phyloP scores from a whole-genome alignment of 306 rosid genomes.

The Pterocarpus macrocarpus region DNA sequence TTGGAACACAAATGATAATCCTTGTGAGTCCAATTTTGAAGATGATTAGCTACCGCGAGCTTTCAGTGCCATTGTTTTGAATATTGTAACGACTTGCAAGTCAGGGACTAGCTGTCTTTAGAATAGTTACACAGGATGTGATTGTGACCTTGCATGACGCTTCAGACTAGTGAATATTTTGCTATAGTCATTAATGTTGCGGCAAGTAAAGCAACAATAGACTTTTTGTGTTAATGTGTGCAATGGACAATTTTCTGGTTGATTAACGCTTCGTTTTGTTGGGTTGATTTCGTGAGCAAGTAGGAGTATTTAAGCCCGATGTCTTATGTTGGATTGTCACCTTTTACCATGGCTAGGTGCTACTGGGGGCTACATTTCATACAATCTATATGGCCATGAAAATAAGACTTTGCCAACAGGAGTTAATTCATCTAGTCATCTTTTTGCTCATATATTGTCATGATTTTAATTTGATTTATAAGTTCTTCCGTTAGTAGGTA shows the following conservation, averaged over 20 bases:
- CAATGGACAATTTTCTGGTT: not conserved
- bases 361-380: not conserved
- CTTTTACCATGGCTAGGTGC: not conserved
- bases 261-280: not conserved
- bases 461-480: no score
- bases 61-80: not conserved
- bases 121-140: not conserved
- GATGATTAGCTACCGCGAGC: not conserved
- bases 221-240: not conserved
- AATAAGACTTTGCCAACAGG: no score
- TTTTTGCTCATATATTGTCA: no score
- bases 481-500: no score
- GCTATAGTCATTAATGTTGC: not conserved
- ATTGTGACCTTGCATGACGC: not conserved
- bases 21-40: not conserved
- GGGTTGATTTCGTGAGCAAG: not conserved
- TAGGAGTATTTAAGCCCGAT: not conserved
- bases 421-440: no score
- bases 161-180: not conserved
- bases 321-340: not conserved
- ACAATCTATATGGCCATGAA: no score
- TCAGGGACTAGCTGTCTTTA: not conserved
- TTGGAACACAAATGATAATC: slow-evolving; percentile 2
- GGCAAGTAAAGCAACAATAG: not conserved
- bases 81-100: not conserved